A percentile compares a stretch with the other conserved stretches of the same genome.
Evolutionary conservation across 352 stramenopile genomes (phyloP).

Genomic region (Phytophthora crassamura): DNA sequence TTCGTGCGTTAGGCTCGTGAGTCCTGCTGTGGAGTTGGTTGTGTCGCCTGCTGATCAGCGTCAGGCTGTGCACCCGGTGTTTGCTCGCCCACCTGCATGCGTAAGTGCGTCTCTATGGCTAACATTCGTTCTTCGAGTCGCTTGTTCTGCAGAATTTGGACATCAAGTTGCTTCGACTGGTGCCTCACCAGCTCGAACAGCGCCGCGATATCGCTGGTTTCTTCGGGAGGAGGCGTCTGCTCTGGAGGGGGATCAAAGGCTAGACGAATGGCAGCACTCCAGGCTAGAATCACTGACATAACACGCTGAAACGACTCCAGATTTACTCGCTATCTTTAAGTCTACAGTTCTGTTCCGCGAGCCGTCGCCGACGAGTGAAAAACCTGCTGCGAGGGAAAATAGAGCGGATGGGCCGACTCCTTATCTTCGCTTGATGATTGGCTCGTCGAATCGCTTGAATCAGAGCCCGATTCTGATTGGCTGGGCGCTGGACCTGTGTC

Average conservation of each 20-base stretch:
- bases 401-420: too few species aligned
- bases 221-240: not conserved
- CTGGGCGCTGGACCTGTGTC: too few species aligned
- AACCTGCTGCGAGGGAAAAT: too few species aligned
- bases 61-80: not conserved
- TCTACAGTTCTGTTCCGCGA: too few species aligned
- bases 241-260: conserved; percentile 1
- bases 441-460: too few species aligned
- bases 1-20: not conserved
- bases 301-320: too few species aligned
- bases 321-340: too few species aligned
- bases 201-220: not conserved
- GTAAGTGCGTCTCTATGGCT: not conserved
- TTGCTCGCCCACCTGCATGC: not conserved
- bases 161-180: conserved; percentile 12
- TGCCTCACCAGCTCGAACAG: conserved; percentile 9
- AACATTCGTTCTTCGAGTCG: conserved; percentile 13
- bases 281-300: too few species aligned
- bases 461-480: too few species aligned
- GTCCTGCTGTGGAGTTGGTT: not conserved
- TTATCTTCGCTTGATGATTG: too few species aligned
- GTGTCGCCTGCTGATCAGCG: not conserved
- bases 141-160: conserved; percentile 20
- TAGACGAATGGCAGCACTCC: not conserved
- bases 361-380: too few species aligned